Evolutionary conservation across 441 rosid genomes (phyloP).

Genomic region (Arabidopsis hybrid): DNA sequence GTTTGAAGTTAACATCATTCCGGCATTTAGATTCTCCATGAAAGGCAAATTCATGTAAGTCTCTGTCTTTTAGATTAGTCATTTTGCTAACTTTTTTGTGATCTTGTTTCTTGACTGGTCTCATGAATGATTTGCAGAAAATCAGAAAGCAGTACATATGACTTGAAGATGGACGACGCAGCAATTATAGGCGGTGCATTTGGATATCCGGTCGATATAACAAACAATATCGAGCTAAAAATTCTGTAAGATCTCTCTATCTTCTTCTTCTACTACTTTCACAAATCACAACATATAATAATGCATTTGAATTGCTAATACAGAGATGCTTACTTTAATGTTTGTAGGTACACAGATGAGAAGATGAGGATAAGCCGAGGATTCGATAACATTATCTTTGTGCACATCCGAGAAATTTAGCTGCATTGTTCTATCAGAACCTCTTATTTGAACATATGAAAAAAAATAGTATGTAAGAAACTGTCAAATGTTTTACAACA

Average conservation of each 20-base stretch:
- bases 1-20: constrained; percentile 70
- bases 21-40: constrained; percentile 89
- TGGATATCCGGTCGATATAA: constrained; percentile 78
- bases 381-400: constrained; percentile 68
- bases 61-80: neutral
- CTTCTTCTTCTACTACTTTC: constrained; percentile 12
- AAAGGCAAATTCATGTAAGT: constrained; percentile 68
- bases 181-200: constrained; percentile 78
- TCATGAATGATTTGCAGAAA: constrained; percentile 51
- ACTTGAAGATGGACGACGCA: constrained; percentile 78
- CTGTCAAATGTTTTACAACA: constrained; percentile 34
- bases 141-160: constrained; percentile 53
- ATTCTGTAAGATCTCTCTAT: constrained; percentile 65
- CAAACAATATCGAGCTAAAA: constrained; percentile 61
- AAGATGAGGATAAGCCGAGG: constrained; percentile 83
- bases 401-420: constrained; percentile 56
- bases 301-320: constrained; percentile 1
- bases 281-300: neutral
- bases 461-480: constrained; percentile 21
- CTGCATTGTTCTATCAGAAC: constrained; percentile 1
- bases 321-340: neutral
- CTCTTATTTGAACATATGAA: constrained; percentile 8
- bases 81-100: neutral
- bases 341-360: constrained; percentile 71
- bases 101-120: constrained; percentile 30